Percentiles rank a stretch among this genome's conserved stretches.
phyloP scores from a whole-genome alignment of 2,329 filamentous ascomycete genomes.

The Cyclaneusma minus region DNA sequence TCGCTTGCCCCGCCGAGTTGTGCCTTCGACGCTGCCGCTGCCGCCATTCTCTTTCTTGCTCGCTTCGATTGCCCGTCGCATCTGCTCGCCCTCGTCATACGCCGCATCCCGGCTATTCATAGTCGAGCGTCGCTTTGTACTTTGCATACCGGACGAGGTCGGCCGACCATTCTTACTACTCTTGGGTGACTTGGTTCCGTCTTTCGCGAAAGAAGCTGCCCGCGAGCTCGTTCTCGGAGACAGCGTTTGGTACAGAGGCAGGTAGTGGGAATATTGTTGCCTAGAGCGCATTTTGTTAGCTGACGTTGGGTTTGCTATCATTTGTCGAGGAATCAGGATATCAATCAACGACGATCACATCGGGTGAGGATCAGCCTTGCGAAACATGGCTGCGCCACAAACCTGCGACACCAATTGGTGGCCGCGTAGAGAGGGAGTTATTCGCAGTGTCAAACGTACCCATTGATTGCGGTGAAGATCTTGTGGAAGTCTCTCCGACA shows the following conservation, averaged over 20 bases:
- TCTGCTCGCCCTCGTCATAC: slow-evolving; percentile 85
- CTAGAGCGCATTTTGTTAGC: slow-evolving; percentile 29
- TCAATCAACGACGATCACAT: slow-evolving; percentile 1
- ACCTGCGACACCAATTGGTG: slow-evolving; percentile 16
- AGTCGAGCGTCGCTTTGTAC: slow-evolving; percentile 67
- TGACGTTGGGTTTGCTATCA: slow-evolving; percentile 3
- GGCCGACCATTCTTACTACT: slow-evolving; percentile 38
- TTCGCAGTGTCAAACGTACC: slow-evolving; percentile 42
- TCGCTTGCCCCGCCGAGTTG: slow-evolving; percentile 58
- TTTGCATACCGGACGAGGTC: slow-evolving; percentile 26
- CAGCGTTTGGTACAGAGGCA: slow-evolving; percentile 36
- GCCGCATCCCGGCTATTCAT: slow-evolving; percentile 95
- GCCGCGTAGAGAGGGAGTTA: slow-evolving; percentile 9
- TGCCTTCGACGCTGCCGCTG: slow-evolving; percentile 26
- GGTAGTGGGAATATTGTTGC: slow-evolving; percentile 51
- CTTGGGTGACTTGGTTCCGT: slow-evolving; percentile 37
- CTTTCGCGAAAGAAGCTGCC: slow-evolving; percentile 50
- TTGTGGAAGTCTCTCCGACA: slow-evolving; percentile 87
- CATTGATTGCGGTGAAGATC: slow-evolving; percentile 64
- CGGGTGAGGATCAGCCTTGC: slow-evolving; percentile 13
- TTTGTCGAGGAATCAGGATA: neutral
- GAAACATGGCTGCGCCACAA: slow-evolving; percentile 10
- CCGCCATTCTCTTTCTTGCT: slow-evolving; percentile 59
- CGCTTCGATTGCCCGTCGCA: slow-evolving; percentile 82
- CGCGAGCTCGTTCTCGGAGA: slow-evolving; percentile 42